These are phyloP conservation scores for Salvia miltiorrhiza DNA, from an alignment of 257 asterid genomes.

Conservation along the genomic window DNA sequence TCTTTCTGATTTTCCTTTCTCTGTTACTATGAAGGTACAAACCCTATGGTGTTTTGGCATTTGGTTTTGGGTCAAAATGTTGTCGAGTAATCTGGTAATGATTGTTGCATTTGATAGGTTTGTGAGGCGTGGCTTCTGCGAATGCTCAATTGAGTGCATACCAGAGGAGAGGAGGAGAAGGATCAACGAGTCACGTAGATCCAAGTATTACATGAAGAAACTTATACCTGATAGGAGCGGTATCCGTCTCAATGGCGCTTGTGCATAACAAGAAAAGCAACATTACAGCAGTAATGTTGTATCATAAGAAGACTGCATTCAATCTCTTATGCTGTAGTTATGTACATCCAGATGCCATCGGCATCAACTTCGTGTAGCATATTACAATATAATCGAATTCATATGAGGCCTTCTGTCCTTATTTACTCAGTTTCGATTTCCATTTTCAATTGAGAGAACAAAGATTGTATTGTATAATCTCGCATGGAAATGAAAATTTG, in stretches of 20 bases:
- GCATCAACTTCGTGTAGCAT: too few relatives aligned
- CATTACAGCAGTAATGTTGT: too few relatives aligned
- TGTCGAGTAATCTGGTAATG: not conserved
- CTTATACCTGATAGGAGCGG: slow-evolving; percentile 66
- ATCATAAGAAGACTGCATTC: too few relatives aligned
- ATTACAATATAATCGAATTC: not conserved
- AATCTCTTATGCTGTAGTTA: too few relatives aligned
- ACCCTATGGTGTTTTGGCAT: not conserved
- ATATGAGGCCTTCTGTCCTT: too few relatives aligned
- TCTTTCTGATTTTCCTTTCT: not conserved
- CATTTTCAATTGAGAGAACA: too few relatives aligned
- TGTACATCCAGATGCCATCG: too few relatives aligned
- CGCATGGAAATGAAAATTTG: too few relatives aligned
- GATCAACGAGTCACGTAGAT: slow-evolving; percentile 64
- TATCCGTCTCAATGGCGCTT: slow-evolving; percentile 36
- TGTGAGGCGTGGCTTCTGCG: slow-evolving; percentile 81
- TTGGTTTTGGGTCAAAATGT: not conserved
- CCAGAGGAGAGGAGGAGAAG: slow-evolving; percentile 63
- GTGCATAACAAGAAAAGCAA: slow-evolving; percentile 12
- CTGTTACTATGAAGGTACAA: not conserved
- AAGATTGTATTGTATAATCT: too few relatives aligned
- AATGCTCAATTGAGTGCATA: slow-evolving; percentile 55
- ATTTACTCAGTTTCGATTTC: too few relatives aligned
- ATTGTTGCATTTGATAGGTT: slow-evolving; percentile 47
- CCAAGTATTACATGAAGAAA: slow-evolving; percentile 81